Evolutionary conservation across 805 yeast genomes (phyloP), one percentile per base, ranked within the genome.

Genomic region (Middelhovenomyces tepae): DNA sequence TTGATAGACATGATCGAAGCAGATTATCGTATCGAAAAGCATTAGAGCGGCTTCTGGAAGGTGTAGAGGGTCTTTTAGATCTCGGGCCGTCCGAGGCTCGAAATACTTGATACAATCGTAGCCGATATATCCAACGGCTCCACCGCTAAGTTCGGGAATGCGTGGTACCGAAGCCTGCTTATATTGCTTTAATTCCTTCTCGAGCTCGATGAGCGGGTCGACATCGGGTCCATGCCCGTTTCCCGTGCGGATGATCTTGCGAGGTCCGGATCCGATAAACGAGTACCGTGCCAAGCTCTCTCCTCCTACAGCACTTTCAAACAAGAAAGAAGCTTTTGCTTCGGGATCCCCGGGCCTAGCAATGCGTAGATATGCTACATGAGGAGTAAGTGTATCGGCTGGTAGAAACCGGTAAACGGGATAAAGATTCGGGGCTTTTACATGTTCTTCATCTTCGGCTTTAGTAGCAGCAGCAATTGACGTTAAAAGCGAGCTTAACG

Each of bases 71-170:
- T 91, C 97, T 45, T 79, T 74, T 46, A 87, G 65, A 2, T 63
- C 68, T 43, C 83, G 72, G 39, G 69, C 70, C 1, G 97, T 89
- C 46, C 69, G 78, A 39, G 99, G 99, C 61, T 91, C 99, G 46
- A 91, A 91, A 59, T 91, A 91, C 54, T 85, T 82, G 51, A 91
- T 81, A 64, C 99, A 91, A 57, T 91, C 99, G 51, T 91, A 91
- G 1, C 96, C 84, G 27, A 91, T 76, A 54, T 86, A 91, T 2
- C 99, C 99, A 35, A 89, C 71, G 4, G 97, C 97, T 43, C 99
- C 99, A 37, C 99, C 98, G 47, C 87, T 78, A 31, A 87, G 63
- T 26, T 94, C 93, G 0, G 94, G 93, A 32, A 84, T 61, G 9
- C 40, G 37, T 9, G 34, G 33, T 4, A 25, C 23, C 46, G 72